Percentiles rank a stretch among this genome's conserved stretches.
Evolutionary conservation across 2,329 filamentous ascomycete genomes (phyloP).

Genomic region (Neopestalotiopsis sp.): DNA sequence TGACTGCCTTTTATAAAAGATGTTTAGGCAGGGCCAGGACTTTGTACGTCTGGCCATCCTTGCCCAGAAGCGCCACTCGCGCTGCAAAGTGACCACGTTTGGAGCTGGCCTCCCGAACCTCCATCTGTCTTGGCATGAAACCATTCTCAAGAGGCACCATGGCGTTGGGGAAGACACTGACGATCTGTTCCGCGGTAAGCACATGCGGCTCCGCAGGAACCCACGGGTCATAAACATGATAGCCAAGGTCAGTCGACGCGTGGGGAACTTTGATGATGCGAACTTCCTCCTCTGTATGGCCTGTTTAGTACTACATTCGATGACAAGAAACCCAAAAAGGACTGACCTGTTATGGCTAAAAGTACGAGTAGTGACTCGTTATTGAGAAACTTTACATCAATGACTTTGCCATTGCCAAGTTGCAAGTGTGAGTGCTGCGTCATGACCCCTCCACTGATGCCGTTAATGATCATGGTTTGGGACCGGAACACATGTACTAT

Average conservation of each 20-base stretch:
- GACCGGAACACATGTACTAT: constrained; percentile 56
- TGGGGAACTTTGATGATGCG: constrained; percentile 43
- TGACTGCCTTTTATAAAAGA: not conserved
- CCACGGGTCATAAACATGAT: constrained; percentile 37
- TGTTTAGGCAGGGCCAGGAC: constrained; percentile 50
- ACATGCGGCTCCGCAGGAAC: constrained; percentile 26
- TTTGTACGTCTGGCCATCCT: constrained; percentile 51
- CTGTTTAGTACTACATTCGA: not conserved
- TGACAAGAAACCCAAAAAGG: too few species aligned
- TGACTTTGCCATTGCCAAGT: constrained; percentile 48
- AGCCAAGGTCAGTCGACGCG: constrained; percentile 40
- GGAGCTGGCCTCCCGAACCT: constrained; percentile 51
- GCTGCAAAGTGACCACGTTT: constrained; percentile 52
- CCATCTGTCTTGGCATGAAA: constrained; percentile 54
- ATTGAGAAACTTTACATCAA: constrained; percentile 73
- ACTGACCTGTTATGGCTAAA: constrained; percentile 46
- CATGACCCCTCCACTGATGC: constrained; percentile 56
- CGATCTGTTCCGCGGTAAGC: constrained; percentile 36
- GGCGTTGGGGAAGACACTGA: constrained; percentile 33
- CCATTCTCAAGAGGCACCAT: constrained; percentile 31
- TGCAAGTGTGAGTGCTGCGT: constrained; percentile 46
- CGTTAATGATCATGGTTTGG: constrained; percentile 57
- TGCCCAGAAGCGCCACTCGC: constrained; percentile 56
- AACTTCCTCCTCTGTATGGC: constrained; percentile 25
- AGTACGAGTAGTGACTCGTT: constrained; percentile 66